A percentile compares a stretch with the other conserved stretches of the same genome.
Conservation (phyloP, 2,329 filamentous ascomycete species). For the Epichloe amarillans region DNA sequence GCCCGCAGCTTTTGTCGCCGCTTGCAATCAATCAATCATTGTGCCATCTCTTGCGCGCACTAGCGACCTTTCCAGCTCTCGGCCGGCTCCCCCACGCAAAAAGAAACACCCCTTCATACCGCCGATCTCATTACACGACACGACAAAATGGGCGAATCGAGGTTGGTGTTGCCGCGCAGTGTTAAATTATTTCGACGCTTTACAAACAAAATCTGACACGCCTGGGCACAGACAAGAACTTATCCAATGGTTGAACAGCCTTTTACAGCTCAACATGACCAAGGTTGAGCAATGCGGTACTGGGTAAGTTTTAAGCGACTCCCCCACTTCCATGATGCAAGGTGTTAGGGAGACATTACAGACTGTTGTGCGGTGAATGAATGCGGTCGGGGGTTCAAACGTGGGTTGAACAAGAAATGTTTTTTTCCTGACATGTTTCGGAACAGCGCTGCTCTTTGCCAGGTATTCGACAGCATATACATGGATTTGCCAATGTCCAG, state of each 20-base stretch:
- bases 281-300: constrained; percentile 99
- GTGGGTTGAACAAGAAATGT: background rate
- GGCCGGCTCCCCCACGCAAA: background rate
- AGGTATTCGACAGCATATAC: constrained; percentile 98
- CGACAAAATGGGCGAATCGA: constrained; percentile 34
- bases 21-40: background rate
- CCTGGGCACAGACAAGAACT: constrained; percentile 77
- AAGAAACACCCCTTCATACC: background rate
- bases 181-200: background rate
- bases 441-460: constrained; percentile 78
- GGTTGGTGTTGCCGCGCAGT: constrained; percentile 19
- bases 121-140: constrained; percentile 8
- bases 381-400: background rate
- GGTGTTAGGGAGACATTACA: background rate
- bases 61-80: background rate
- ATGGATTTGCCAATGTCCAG: constrained; percentile 86
- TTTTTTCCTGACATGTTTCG: background rate
- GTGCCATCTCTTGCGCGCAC: background rate
- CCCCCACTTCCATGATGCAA: constrained; percentile 4
- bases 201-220: constrained; percentile 9
- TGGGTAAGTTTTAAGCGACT: constrained; percentile 46
- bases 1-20: background rate
- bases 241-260: constrained; percentile 90
- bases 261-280: constrained; percentile 93
- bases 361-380: background rate